Evolutionary conservation across 768 basidiomycete species (phyloP), one percentile per base, ranked within the genome.

Genomic region (Auricularia heimuer): DNA sequence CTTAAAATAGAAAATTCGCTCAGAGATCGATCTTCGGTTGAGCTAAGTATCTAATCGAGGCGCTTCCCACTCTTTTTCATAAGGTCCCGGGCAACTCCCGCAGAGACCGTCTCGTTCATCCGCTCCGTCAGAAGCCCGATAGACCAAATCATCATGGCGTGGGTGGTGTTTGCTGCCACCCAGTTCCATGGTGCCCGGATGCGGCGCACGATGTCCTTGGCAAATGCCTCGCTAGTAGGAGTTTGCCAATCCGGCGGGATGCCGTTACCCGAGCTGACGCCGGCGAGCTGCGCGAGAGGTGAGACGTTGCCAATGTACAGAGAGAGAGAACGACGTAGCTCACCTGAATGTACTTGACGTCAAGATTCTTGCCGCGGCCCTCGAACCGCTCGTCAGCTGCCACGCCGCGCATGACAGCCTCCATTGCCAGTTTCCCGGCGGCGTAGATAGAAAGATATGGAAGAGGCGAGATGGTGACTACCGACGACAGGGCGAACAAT

Each of bases 321-420:
- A 1, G 10, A 51, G 21, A 18, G 47, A 51, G 47, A 21, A 3
- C 29, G 29, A 29, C 29, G 29, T 29, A 2, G 54, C 47, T 51
- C 21, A 51, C 47, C 18, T 51, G 47, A 18, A 51, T 10, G 47
- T 51, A 51, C 47, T 51, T 51, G 47, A 51, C 21, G 47, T 51
- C 21, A 18, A 51, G 47, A 18, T 51, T 51, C 47, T 51, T 16
- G 10, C 47, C 47, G 47, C 47, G 47, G 18, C 47, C 47, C 18
- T 51, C 18, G 47, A 51, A 66, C 7, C 67, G 67, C 47, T 65
- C 67, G 58, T 67, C 67, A 4, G 65, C 42, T 2, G 45, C 54
- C 11, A 67, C 62, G 4, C 54, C 62, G 24, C 64, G 56, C 8
- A 42, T 33, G 33, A 67, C 45, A 6, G 47, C 39, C 45, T 65